Conservation (phyloP, 352 stramenopile genomes). For the Nothophytophthora sp. region DNA sequence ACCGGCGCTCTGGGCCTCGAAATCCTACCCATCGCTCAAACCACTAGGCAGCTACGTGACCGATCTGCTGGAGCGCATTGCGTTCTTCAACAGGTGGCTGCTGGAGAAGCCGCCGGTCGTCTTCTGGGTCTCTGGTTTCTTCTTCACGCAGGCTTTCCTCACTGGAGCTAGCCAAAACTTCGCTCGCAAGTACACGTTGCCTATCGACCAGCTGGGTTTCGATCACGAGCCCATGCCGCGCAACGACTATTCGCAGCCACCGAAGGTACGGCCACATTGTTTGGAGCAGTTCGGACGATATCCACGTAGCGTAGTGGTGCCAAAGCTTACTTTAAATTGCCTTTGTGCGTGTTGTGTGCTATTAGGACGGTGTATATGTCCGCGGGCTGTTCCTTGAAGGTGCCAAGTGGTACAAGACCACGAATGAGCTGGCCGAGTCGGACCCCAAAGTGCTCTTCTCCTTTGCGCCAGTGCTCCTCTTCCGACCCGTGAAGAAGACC, state of each 20-base stretch:
- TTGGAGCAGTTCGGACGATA: too few relatives aligned
- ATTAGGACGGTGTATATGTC: slow-evolving; percentile 86
- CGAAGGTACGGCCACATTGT: slow-evolving; percentile 37
- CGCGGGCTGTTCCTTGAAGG: slow-evolving; percentile 90
- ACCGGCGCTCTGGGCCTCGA: slow-evolving; percentile 86
- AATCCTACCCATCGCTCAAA: slow-evolving; percentile 94
- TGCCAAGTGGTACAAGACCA: slow-evolving; percentile 82
- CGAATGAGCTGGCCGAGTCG: slow-evolving; percentile 73
- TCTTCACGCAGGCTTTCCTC: slow-evolving; percentile 96
- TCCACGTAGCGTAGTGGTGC: too few relatives aligned
- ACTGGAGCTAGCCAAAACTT: slow-evolving; percentile 96
- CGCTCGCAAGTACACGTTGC: slow-evolving; percentile 90
- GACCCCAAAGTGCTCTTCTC: slow-evolving; percentile 91
- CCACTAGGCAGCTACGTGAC: slow-evolving; percentile 90
- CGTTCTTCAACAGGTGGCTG: slow-evolving; percentile 92
- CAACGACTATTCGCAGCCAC: slow-evolving; percentile 71
- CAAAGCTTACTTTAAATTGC: too few relatives aligned
- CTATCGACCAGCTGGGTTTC: slow-evolving; percentile 89
- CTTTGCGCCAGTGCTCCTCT: slow-evolving; percentile 79
- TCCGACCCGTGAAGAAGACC: slow-evolving; percentile 76
- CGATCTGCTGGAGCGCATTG: slow-evolving; percentile 91
- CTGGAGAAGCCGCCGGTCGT: slow-evolving; percentile 84
- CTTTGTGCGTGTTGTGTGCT: slow-evolving; percentile 11
- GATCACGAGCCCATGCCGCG: slow-evolving; percentile 82
- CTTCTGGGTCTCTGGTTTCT: slow-evolving; percentile 96